Conservation (phyloP, 768 basidiomycete species). For the Pulveroboletus sp. region DNA sequence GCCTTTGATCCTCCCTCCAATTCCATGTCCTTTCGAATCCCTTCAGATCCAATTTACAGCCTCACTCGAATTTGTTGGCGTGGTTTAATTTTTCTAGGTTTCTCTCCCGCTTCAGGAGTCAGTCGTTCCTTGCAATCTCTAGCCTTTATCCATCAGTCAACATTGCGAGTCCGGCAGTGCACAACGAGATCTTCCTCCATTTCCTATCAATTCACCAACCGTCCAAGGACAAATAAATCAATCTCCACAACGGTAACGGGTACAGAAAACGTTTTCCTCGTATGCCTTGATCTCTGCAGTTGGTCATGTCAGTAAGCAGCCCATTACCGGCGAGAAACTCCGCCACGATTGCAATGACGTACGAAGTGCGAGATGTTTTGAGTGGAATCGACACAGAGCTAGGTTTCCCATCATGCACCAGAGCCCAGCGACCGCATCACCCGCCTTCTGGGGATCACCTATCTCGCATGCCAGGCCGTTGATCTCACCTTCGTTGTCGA, state of each 20-base stretch:
- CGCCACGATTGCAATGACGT: conserved; percentile 26
- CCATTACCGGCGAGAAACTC: not conserved
- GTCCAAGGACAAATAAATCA: not conserved
- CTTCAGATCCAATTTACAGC: no score
- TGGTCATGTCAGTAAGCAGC: not conserved
- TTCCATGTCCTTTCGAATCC: no score
- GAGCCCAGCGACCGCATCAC: conserved; percentile 26
- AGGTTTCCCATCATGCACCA: conserved; percentile 68
- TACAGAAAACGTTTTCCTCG: conserved; percentile 44
- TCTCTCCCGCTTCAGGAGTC: no score
- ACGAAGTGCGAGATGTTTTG: conserved; percentile 66
- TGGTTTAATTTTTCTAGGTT: no score
- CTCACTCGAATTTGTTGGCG: no score
- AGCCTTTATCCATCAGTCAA: not conserved
- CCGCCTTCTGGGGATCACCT: conserved; percentile 34
- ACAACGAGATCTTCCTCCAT: not conserved
- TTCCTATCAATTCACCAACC: no score
- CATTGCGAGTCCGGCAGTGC: not conserved
- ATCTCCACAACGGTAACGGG: conserved; percentile 11
- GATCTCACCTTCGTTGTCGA: conserved; percentile 32
- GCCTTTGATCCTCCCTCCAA: no score
- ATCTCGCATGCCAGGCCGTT: conserved; percentile 40
- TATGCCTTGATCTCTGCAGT: conserved; percentile 66
- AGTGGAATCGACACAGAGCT: conserved; percentile 62
- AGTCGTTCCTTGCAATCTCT: not conserved